Conservation (phyloP, 2,329 filamentous ascomycete species). For the Trichoderma sp. region DNA sequence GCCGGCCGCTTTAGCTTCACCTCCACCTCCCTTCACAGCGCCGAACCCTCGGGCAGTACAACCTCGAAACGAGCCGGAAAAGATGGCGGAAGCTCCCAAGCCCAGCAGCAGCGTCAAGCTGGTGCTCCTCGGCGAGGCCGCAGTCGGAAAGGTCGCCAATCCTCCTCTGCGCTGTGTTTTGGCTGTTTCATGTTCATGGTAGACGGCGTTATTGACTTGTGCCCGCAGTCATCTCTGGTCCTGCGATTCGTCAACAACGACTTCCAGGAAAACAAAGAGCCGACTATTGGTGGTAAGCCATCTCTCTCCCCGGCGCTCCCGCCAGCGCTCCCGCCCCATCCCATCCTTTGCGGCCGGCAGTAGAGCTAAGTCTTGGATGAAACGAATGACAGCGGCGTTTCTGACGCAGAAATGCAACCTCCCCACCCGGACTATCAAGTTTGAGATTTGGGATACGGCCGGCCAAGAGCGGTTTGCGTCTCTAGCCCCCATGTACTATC, state of each 20-base stretch:
- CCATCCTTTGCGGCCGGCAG: background rate
- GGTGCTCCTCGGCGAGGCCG: constrained; percentile 94
- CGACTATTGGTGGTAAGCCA: constrained; percentile 88
- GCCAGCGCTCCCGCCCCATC: constrained; percentile 2
- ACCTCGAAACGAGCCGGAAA: constrained; percentile 2
- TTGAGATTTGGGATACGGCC: constrained; percentile 97
- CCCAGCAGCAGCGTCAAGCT: constrained; percentile 99
- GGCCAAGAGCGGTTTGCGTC: constrained; percentile 97
- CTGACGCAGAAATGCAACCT: constrained; percentile 98
- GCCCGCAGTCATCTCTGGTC: constrained; percentile 83
- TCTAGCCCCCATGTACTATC: constrained; percentile 98
- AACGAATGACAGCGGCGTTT: constrained; percentile 73
- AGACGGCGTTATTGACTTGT: constrained; percentile 33
- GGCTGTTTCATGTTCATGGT: background rate
- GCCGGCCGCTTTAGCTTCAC: constrained; percentile 5
- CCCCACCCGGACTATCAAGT: constrained; percentile 87
- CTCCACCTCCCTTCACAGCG: background rate
- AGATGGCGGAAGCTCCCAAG: constrained; percentile 68
- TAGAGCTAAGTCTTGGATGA: constrained; percentile 3
- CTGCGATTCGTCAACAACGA: constrained; percentile 99
- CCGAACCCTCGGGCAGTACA: background rate
- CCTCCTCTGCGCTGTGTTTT: background rate
- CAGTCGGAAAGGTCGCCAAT: constrained; percentile 86
- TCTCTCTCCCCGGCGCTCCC: constrained; percentile 29
- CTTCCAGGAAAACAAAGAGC: constrained; percentile 99